A percentile compares a stretch with the other conserved stretches of the same genome.
phyloP scores from a whole-genome alignment of 768 basidiomycete genomes.

The Trametes gibbosa region DNA sequence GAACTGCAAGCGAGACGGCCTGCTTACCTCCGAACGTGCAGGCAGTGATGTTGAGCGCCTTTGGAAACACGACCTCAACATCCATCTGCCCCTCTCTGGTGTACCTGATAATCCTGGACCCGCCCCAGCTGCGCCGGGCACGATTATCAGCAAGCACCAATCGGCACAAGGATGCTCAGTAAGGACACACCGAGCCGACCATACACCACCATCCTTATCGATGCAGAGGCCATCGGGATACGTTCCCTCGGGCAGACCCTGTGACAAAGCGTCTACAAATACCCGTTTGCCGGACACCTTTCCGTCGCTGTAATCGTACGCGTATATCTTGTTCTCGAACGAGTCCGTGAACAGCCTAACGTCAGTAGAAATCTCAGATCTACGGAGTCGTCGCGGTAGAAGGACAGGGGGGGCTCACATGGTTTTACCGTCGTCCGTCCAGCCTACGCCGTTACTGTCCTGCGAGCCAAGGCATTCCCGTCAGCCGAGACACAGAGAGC shows the following conservation, averaged over 20 bases:
- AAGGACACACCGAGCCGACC: constrained; percentile 55
- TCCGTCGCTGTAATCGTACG: constrained; percentile 62
- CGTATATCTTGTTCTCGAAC: constrained; percentile 60
- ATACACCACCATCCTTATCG: constrained; percentile 60
- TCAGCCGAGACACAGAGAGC: constrained; percentile 8
- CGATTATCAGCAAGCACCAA: constrained; percentile 8
- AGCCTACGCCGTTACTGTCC: constrained; percentile 67
- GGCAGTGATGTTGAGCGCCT: constrained; percentile 61
- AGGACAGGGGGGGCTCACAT: constrained; percentile 39
- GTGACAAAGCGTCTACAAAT: constrained; percentile 54
- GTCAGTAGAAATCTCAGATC: constrained; percentile 12
- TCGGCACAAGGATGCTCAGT: constrained; percentile 13
- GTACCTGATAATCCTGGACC: constrained; percentile 57
- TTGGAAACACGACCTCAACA: constrained; percentile 56
- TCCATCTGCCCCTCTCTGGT: constrained; percentile 52
- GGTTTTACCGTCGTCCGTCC: constrained; percentile 60
- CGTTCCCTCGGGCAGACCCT: constrained; percentile 47
- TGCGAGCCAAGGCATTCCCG: constrained; percentile 8
- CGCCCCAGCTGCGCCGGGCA: constrained; percentile 53
- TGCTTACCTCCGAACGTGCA: constrained; percentile 66
- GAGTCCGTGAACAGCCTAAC: constrained; percentile 74
- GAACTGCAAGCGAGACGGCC: not conserved
- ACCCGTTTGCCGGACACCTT: constrained; percentile 52
- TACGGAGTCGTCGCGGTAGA: constrained; percentile 1
- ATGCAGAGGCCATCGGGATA: constrained; percentile 68